Evolutionary conservation across 441 rosid genomes (phyloP), one percentile per base, ranked within the genome.

Genomic region (Aquilaria agallochum): DNA sequence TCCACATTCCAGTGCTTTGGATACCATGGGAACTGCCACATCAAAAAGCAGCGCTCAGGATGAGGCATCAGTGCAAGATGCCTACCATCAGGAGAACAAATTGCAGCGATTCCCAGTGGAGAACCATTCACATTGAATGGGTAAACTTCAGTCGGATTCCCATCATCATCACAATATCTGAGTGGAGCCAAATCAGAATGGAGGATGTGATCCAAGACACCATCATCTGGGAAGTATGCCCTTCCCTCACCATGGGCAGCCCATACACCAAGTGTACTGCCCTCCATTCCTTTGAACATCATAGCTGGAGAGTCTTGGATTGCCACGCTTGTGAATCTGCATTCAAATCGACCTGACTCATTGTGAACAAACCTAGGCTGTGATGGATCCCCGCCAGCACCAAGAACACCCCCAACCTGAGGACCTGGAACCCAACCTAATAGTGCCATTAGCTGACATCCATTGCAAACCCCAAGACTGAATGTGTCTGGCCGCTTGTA

Each of bases 21-120:
- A 64, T 88, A 95, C 99, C 99, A 92, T 0, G 99, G 99, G 65
- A 66, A 91, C 59, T 95, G 99, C 99, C 97, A 95, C 99, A 95
- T 95, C 83, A 95, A 71, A 81, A 91, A 95, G 80, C 97, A 95
- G 14, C 97, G 87, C 60, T 95, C 99, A 3, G 99, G 99, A 72
- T 91, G 99, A 69, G 99, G 99, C 99, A 95, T 95, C 99, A 91
- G 87, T 0, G 97, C 99, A 9, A 95, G 81, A 79, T 95, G 97
- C 72, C 99, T 80, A 32, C 99, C 97, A 67, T 95, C 96, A 11
- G 97, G 96, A 0, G 97, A 95, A 66, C 99, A 95, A 62, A 95
- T 77, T 3, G 99, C 99, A 0, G 95, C 99, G 45, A 95, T 78
- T 55, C 99, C 99, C 31, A 89, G 70, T 5, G 99, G 97, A 64